Evolutionary conservation across 768 basidiomycete genomes (phyloP), one percentile per base, ranked within the genome.

Genomic region (Leccinum boreale): DNA sequence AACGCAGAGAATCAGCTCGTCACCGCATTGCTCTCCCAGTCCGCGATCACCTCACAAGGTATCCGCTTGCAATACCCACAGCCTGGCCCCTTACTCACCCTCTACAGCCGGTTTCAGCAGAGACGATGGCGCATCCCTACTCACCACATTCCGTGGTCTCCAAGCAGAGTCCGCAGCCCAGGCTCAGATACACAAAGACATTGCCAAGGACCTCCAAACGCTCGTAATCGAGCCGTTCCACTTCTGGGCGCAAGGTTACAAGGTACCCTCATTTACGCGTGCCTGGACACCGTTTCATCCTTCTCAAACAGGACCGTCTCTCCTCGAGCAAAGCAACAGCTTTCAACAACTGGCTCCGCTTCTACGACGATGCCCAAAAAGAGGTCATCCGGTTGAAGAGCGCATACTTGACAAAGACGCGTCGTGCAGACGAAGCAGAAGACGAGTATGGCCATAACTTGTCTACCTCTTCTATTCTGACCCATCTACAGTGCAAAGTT

Each of bases 341-440:
- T 19, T 64, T 93, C 15, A 85, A 88, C 52, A 79, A 81, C 50
- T 90, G 84, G 83, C 70, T 92, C 53, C 79, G 78, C 44, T 76
- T 81, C 3, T 95, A 94, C 62, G 89, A 91, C 60, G 80, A 85
- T 42, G 79, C 83, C 0, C 82, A 87, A 24, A 78, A 71, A 21
- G 86, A 90, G 53, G 88, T 80, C 5, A 70, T 78, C 45, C 88
- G 87, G 72, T 74, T 94, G 61, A 93, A 90, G 73, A 81, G 86
- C 52, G 78, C 83, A 54, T 96, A 96, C 67, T 71, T 92, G 11
- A 73, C 79, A 31, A 96, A 94, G 72, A 86, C 83, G 0, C 83
- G 91, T 54, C 82, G 83, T 42, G 94, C 94, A 15, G 94, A 97
- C 65, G 94, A 97, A 67, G 87, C 89, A 8, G 93, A 93, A 70